Conservation (phyloP, 1,139 yeast species). For the Scheffersomyces stambukii region DNA sequence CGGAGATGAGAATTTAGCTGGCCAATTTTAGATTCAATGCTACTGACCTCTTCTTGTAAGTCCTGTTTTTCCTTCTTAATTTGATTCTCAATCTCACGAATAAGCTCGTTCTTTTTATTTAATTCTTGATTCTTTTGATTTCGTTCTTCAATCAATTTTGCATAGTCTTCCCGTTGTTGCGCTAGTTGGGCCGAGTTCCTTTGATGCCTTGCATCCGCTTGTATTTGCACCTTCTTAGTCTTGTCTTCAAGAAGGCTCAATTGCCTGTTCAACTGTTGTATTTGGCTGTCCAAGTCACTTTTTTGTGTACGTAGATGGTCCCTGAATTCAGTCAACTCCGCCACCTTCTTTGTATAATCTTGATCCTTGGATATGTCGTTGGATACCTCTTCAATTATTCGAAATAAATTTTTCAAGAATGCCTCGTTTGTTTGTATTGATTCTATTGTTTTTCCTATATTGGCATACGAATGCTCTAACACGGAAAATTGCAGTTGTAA, state of each 20-base stretch:
- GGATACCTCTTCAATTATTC: slow-evolving; percentile 55
- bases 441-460: slow-evolving; percentile 53
- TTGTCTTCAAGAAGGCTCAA: slow-evolving; percentile 52
- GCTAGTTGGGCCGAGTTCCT: slow-evolving; percentile 44
- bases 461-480: slow-evolving; percentile 47
- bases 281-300: slow-evolving; percentile 47
- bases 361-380: slow-evolving; percentile 48
- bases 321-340: slow-evolving; percentile 41
- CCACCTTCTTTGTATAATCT: slow-evolving; percentile 34
- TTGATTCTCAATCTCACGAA: slow-evolving; percentile 44
- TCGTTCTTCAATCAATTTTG: slow-evolving; percentile 47
- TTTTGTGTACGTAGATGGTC: slow-evolving; percentile 44
- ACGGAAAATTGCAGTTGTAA: slow-evolving; percentile 37
- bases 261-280: slow-evolving; percentile 50
- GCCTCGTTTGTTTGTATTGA: slow-evolving; percentile 54
- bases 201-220: slow-evolving; percentile 43
- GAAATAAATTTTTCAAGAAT: slow-evolving; percentile 49
- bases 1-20: slow-evolving; percentile 51
- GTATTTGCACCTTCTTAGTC: slow-evolving; percentile 44
- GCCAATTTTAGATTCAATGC: slow-evolving; percentile 50
- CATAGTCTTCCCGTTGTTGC: slow-evolving; percentile 43
- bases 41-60: slow-evolving; percentile 52
- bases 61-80: slow-evolving; percentile 40
- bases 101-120: slow-evolving; percentile 43
- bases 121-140: slow-evolving; percentile 50